Percentiles rank a stretch among this genome's conserved stretches.
These are phyloP conservation scores for Pachyrhizus erosus DNA, from an alignment of 306 rosid genomes.

Conservation along the genomic window DNA sequence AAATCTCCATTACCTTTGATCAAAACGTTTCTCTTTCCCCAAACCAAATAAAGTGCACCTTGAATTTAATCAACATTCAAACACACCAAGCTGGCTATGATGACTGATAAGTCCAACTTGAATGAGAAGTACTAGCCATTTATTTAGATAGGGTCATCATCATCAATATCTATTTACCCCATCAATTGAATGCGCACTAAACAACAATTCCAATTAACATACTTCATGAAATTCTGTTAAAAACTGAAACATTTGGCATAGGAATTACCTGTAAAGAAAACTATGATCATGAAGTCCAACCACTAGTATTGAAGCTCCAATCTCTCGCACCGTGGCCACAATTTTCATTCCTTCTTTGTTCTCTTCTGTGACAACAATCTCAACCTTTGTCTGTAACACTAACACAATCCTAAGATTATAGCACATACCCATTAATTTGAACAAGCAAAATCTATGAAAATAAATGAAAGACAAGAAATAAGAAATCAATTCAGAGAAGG, in stretches of 20 bases:
- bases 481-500: not conserved
- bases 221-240: not conserved
- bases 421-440: conserved; percentile 46
- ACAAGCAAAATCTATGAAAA: conserved; percentile 9
- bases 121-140: not conserved
- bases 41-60: not conserved
- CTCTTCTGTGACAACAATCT: conserved; percentile 87
- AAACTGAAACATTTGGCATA: not conserved
- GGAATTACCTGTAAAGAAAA: conserved; percentile 86
- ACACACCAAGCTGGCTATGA: not conserved
- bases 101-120: not conserved
- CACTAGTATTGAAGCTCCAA: conserved; percentile 81
- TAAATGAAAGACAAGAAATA: not conserved
- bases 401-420: conserved; percentile 69
- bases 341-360: conserved; percentile 75
- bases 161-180: not conserved
- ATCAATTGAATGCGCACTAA: not conserved
- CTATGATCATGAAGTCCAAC: conserved; percentile 92
- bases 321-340: conserved; percentile 63
- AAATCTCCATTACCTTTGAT: conserved; percentile 43
- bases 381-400: conserved; percentile 85
- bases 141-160: not conserved
- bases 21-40: conserved; percentile 34
- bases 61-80: not conserved
- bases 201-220: conserved; percentile 1